phyloP scores from a whole-genome alignment of 495 filamentous ascomycete genomes.

The Hypoxylon perforatum region DNA sequence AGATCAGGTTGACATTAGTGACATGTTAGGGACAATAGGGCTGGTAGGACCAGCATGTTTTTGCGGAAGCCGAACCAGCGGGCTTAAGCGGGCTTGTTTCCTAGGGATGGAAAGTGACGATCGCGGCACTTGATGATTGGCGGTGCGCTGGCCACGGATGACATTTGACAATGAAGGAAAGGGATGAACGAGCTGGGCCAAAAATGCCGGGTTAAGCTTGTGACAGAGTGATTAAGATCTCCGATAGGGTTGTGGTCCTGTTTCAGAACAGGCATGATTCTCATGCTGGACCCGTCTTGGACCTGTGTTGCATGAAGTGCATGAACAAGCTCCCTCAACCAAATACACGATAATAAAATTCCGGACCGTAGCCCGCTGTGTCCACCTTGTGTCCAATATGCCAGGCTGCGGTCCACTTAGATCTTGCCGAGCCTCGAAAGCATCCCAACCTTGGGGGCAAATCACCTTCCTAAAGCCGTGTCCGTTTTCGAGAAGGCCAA shows the following conservation, averaged over 20 bases:
- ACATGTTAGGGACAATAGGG: conserved; percentile 20
- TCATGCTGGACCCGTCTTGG: conserved; percentile 28
- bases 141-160: conserved; percentile 26
- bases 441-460: neutral
- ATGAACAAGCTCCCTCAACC: conserved; percentile 11
- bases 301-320: conserved; percentile 30
- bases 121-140: conserved; percentile 48
- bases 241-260: conserved; percentile 43
- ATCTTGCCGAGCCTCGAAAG: conserved; percentile 27
- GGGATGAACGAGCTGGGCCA: conserved; percentile 30
- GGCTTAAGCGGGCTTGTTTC: conserved; percentile 11
- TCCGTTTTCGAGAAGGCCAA: conserved; percentile 21
- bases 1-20: conserved; percentile 4
- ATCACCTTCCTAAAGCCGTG: conserved; percentile 15
- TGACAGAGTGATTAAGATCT: conserved; percentile 36
- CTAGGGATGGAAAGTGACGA: conserved; percentile 18
- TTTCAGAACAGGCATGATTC: conserved; percentile 43
- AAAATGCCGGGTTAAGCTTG: conserved; percentile 38
- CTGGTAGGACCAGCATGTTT: conserved; percentile 33
- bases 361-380: conserved; percentile 15
- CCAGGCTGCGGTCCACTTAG: conserved; percentile 25
- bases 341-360: conserved; percentile 22
- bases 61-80: conserved; percentile 36
- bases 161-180: conserved; percentile 25
- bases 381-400: neutral